Base-by-base conservation (phyloP, 2,329 filamentous ascomycete genomes). In the Huntiella bhutanensis region DNA sequence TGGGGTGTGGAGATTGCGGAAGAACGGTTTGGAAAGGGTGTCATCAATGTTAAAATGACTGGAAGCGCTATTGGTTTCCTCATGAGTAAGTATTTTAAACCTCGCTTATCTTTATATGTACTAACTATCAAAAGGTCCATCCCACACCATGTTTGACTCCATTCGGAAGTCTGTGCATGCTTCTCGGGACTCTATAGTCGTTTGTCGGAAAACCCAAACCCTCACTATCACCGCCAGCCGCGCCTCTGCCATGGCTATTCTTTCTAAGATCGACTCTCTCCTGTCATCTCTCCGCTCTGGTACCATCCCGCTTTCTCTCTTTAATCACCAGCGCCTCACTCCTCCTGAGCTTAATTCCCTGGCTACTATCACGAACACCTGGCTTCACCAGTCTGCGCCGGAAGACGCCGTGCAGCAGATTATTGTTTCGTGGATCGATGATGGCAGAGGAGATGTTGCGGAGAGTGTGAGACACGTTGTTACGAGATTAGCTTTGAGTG, bases 1-100 rank as follows among this genome's bases (percentile, higher is more conserved):
- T 76, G 72, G 72, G 62, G 60, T 3, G 51, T 75, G n/a, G 60
- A 64, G 6, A 62, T 67, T 2, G 59, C 62, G 46, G 67, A 72
- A 51, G 54, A 68, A 12, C 54, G 64, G 11, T 60, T 64, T 15
- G 59, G 59, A 4, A 54, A 64, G 3, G 71, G 71, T 4, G 57
- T 59, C 32, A 54, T 62, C 1, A 57, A 56, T 2, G 49, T 73
- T 5, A 58, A 53, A 49, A 52, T 73, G 15, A 54, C 56, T 10
- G 59, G 60, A 10, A 46, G 57, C 1, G 60, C 66, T 44, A 70
- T 71, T 50, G 52, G 56, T 32, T 60, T 71, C 3, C 56, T 75
- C 17, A 58, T 62, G 40, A 57, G 69, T 71, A 59, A 51, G 65
- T 62, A 22, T 15, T 19, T 38, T 8, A 7, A 19, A 19, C 11